Conservation (phyloP, 768 basidiomycete genomes). For the Suillus tomentosus region DNA sequence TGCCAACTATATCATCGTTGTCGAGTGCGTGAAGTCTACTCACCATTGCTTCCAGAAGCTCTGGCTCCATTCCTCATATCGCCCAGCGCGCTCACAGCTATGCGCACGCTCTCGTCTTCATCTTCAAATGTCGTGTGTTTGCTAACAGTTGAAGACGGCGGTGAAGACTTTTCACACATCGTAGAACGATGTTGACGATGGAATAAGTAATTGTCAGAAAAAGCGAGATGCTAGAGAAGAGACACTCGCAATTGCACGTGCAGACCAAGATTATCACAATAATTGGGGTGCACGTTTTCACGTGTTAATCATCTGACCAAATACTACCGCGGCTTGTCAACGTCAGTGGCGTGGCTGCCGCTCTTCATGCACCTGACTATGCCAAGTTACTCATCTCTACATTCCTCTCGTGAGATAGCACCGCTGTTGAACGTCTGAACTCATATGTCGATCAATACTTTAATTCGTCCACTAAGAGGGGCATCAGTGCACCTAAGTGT, state of each 20-base stretch:
- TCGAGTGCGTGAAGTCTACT: conserved; percentile 11
- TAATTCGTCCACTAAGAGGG: background rate
- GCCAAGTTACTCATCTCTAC: too few relatives aligned
- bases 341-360: background rate
- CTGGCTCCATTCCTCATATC: conserved; percentile 66
- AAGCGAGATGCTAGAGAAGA: background rate
- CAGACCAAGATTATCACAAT: conserved; percentile 6
- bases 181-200: conserved; percentile 9
- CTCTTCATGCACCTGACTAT: too few relatives aligned
- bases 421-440: background rate
- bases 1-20: conserved; percentile 1
- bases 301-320: conserved; percentile 21
- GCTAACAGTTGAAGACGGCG: conserved; percentile 18
- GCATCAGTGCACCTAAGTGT: background rate
- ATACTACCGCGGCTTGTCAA: conserved; percentile 8
- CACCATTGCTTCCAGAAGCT: conserved; percentile 18
- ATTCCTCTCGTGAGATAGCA: background rate
- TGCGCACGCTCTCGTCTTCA: conserved; percentile 77
- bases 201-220: conserved; percentile 4
- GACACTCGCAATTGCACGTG: conserved; percentile 12
- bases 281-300: conserved; percentile 21
- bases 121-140: conserved; percentile 37
- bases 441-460: background rate
- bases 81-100: conserved; percentile 74
- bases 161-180: conserved; percentile 20